Percentiles rank a stretch among this genome's conserved stretches.
Evolutionary conservation across 192 early-diverging fungal species (phyloP).

Genomic region (Ramicandelaber brevisporus): DNA sequence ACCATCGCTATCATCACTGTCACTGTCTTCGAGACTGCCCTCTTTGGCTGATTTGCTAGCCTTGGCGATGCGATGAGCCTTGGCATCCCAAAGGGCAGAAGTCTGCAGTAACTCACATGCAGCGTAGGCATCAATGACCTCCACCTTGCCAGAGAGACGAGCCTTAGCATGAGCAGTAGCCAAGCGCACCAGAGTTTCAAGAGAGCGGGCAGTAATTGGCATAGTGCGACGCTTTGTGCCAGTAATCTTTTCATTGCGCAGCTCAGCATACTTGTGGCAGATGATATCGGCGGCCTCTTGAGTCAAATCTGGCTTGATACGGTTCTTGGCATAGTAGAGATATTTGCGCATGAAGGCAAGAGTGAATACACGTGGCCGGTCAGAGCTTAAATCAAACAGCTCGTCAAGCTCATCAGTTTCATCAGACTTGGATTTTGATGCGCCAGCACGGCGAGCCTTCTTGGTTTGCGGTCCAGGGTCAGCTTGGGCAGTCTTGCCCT

Average conservation of each 20-base stretch:
- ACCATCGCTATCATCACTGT: slow-evolving; percentile 16
- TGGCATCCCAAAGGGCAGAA: slow-evolving; percentile 77
- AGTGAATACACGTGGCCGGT: too few species aligned
- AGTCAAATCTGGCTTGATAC: slow-evolving; percentile 59
- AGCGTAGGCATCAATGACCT: slow-evolving; percentile 59
- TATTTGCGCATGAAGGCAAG: slow-evolving; percentile 84
- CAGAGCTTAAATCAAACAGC: too few species aligned
- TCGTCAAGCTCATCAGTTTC: slow-evolving; percentile 20
- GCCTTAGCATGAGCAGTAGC: slow-evolving; percentile 91
- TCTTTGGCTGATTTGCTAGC: slow-evolving; percentile 10
- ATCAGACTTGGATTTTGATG: slow-evolving; percentile 3
- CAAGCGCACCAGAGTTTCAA: slow-evolving; percentile 92
- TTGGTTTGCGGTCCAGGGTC: slow-evolving; percentile 3
- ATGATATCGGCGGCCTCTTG: slow-evolving; percentile 65
- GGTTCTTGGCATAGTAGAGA: slow-evolving; percentile 76
- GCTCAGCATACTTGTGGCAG: slow-evolving; percentile 48
- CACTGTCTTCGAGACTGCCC: slow-evolving; percentile 10
- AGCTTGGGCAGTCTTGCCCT: too few species aligned
- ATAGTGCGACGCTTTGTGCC: slow-evolving; percentile 61
- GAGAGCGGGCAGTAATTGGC: slow-evolving; percentile 92
- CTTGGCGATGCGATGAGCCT: slow-evolving; percentile 39
- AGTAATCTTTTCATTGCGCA: slow-evolving; percentile 49
- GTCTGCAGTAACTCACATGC: slow-evolving; percentile 50
- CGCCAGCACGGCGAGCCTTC: slow-evolving; percentile 7
- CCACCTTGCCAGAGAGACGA: slow-evolving; percentile 54